phyloP scores from a whole-genome alignment of 441 rosid genomes.

The Erysimum cheiri region DNA sequence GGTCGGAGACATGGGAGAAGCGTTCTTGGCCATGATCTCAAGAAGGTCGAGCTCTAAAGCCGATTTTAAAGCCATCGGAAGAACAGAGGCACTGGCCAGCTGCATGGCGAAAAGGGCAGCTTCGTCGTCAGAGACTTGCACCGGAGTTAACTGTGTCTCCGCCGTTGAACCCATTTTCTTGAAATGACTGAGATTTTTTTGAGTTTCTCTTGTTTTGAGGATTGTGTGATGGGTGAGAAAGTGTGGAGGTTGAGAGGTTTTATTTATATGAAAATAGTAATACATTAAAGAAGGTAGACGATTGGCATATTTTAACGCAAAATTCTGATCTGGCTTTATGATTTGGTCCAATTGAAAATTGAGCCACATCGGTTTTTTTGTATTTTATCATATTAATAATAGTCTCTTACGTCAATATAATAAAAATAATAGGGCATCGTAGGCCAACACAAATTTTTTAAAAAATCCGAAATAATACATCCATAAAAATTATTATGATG shows the following conservation, averaged over 20 bases:
- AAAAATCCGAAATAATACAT: conserved; percentile 1
- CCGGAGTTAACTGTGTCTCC: conserved; percentile 66
- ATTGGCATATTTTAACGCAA: conserved; percentile 18
- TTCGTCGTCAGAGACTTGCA: conserved; percentile 62
- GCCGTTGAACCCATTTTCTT: conserved; percentile 56
- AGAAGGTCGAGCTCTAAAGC: conserved; percentile 40
- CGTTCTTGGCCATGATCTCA: conserved; percentile 40
- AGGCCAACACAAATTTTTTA: neutral
- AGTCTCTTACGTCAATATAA: neutral
- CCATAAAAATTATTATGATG: neutral
- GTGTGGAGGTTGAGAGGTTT: conserved; percentile 29
- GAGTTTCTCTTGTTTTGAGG: conserved; percentile 16
- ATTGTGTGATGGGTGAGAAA: conserved; percentile 37
- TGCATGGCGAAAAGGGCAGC: conserved; percentile 72
- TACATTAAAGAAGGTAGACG: conserved; percentile 23
- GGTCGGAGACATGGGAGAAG: conserved; percentile 32
- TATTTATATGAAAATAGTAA: conserved; percentile 38
- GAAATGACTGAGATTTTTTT: neutral
- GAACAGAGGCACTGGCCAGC: conserved; percentile 65
- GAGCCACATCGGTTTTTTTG: neutral
- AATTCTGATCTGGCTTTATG: conserved; percentile 27
- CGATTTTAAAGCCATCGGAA: conserved; percentile 72
- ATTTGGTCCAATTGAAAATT: conserved; percentile 14
- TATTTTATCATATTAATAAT: neutral
- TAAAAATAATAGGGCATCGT: neutral